Evolutionary conservation across 2,329 filamentous ascomycete species (phyloP).

Genomic region (Penicillium psychrosexuale): DNA sequence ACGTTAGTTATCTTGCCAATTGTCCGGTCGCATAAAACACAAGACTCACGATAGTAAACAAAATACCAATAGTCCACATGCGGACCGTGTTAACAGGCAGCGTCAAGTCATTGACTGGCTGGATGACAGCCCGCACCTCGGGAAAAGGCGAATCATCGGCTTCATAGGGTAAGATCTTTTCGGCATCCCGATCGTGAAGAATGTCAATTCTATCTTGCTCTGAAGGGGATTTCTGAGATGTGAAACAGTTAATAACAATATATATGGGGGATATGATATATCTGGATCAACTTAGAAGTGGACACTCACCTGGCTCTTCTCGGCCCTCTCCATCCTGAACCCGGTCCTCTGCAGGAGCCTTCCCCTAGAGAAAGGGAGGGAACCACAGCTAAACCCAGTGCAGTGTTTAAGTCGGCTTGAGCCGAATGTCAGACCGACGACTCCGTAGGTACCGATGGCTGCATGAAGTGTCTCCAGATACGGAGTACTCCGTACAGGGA

Average conservation of each 20-base stretch:
- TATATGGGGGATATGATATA: background rate
- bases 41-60: constrained; percentile 36
- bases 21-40: constrained; percentile 7
- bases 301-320: constrained; percentile 12
- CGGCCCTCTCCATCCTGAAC: constrained; percentile 8
- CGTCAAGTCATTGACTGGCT: constrained; percentile 31
- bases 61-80: constrained; percentile 40
- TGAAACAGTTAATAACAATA: constrained; percentile 8
- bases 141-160: constrained; percentile 40
- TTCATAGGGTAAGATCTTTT: constrained; percentile 34
- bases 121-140: constrained; percentile 39
- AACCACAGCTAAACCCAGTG: background rate
- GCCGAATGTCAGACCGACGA: background rate
- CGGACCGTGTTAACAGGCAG: constrained; percentile 36
- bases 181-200: constrained; percentile 33
- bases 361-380: background rate
- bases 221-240: background rate
- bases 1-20: background rate
- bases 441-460: background rate
- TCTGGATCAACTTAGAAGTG: background rate
- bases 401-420: background rate
- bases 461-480: background rate
- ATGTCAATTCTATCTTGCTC: constrained; percentile 21
- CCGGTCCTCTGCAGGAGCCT: background rate
- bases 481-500: background rate